Evolutionary conservation across 192 early-diverging fungal genomes (phyloP).

Genomic region (Allomyces javanicus): DNA sequence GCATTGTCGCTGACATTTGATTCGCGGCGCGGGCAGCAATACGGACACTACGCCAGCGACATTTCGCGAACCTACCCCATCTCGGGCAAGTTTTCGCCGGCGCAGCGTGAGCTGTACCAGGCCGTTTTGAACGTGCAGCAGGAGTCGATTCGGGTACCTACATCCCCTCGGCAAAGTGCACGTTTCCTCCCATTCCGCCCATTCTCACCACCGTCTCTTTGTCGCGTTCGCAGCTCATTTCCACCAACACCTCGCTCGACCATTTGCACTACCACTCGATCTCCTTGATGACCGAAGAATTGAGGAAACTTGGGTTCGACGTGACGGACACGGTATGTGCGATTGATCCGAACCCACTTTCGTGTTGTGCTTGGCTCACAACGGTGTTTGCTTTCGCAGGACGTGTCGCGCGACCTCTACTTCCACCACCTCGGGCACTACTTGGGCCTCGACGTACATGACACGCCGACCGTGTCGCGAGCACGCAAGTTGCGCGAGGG

Average conservation of each 20-base stretch:
- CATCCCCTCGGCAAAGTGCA: constrained; percentile 18
- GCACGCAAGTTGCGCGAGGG: constrained; percentile 45
- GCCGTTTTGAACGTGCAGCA: constrained; percentile 68
- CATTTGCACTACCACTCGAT: constrained; percentile 62
- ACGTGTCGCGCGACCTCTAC: constrained; percentile 58
- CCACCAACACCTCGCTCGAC: constrained; percentile 38
- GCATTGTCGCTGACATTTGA: background rate
- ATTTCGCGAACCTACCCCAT: constrained; percentile 89
- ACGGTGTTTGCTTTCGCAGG: constrained; percentile 23
- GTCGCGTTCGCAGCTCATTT: background rate
- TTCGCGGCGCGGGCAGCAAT: constrained; percentile 27
- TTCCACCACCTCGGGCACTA: constrained; percentile 93
- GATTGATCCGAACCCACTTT: too few relatives aligned
- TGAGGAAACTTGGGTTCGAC: constrained; percentile 45
- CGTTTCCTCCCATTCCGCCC: too few relatives aligned
- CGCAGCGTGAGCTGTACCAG: constrained; percentile 67
- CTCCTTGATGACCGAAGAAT: constrained; percentile 43
- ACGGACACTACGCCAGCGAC: constrained; percentile 73
- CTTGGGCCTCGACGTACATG: constrained; percentile 89
- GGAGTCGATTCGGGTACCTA: constrained; percentile 49
- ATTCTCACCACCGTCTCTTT: too few relatives aligned
- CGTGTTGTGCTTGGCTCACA: too few relatives aligned
- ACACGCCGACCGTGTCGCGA: constrained; percentile 52
- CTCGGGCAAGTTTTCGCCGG: constrained; percentile 56
- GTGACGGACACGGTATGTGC: constrained; percentile 26